These are phyloP conservation scores for Russula abietina DNA, from an alignment of 768 basidiomycete genomes.

Conservation along the genomic window DNA sequence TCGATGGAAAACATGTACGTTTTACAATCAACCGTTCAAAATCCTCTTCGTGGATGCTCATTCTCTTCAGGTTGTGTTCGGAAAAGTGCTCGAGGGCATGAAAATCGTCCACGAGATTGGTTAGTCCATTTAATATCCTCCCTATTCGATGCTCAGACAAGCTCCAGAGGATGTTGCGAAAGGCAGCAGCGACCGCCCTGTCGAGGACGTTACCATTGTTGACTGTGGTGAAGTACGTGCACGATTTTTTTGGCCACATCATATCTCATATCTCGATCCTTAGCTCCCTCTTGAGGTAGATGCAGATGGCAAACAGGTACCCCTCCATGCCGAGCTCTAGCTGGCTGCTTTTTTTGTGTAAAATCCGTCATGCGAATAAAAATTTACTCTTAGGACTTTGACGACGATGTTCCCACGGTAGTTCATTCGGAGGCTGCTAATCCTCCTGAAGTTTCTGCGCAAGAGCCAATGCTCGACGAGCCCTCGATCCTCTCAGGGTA, in stretches of 20 bases:
- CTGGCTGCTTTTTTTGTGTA: constrained; percentile 27
- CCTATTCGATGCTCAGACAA: constrained; percentile 20
- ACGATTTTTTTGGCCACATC: neutral
- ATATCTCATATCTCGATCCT: constrained; percentile 5
- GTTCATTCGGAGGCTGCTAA: constrained; percentile 6
- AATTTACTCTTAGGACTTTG: constrained; percentile 26
- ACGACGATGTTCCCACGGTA: constrained; percentile 18
- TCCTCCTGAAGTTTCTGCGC: neutral
- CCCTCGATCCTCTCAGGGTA: constrained; percentile 23
- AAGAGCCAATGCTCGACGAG: constrained; percentile 18
- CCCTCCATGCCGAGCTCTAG: constrained; percentile 91
- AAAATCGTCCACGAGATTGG: constrained; percentile 75
- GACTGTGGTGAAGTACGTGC: constrained; percentile 79
- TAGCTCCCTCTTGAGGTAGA: constrained; percentile 56
- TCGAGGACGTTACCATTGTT: constrained; percentile 69
- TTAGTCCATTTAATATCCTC: constrained; percentile 31
- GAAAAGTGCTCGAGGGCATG: constrained; percentile 89
- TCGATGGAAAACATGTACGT: constrained; percentile 82
- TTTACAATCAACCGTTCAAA: neutral
- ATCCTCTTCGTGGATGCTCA: constrained; percentile 21
- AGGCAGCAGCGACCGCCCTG: constrained; percentile 63
- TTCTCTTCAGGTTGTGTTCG: constrained; percentile 74
- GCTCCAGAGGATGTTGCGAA: constrained; percentile 70
- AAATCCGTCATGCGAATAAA: constrained; percentile 30
- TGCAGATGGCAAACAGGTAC: constrained; percentile 80